Evolutionary conservation across 83 land plant genomes (phyloP), one percentile per base, ranked within the genome.

Genomic region (Thuja plicata): DNA sequence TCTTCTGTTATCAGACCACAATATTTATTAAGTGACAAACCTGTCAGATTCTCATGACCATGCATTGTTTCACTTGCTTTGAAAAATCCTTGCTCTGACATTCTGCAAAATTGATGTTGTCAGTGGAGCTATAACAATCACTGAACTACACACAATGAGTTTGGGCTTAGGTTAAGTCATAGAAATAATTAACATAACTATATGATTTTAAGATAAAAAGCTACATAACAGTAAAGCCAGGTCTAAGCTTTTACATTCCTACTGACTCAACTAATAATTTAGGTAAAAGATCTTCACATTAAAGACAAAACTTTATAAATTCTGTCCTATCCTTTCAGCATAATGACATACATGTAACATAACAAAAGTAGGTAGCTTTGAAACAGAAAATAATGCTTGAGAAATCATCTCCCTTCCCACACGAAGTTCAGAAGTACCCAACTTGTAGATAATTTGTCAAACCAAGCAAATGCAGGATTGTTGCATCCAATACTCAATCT

Each of bases 31-130:
- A 19, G n/a, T 81, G 52, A 43, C 52, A 81, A 41, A 81, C 84
- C 84, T 19, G 52, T 19, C 52, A 45, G 32, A 40, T 41, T 81
- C 27, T 81, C 48, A 9, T 5, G 35, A 74, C 38, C 38, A 1
- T 32, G 48, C 84, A 81, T 8, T 10, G 12, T 17, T 41, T 45
- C 84, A 81, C 84, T 81, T 43, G 50, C 52, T 81, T 81, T 30
- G 24, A 81, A 81, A 81, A 45, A 45, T 41, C 13, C 50, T 81
- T 45, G 84, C 84, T 21, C 84, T 81, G 84, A 45, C 84, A 81
- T 81, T 81, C 84, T 81, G 84, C 84, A 81, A 81, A 81, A 81
- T 1, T 81, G 30, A 81, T 40, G 46, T 5, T 45, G 84, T 81
- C 52, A 43, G 50, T 27, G 84, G 17, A 81, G 34, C 84, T 21